Evolutionary conservation across 305 asterid genomes (phyloP).

Genomic region (Solanum hybrid): DNA sequence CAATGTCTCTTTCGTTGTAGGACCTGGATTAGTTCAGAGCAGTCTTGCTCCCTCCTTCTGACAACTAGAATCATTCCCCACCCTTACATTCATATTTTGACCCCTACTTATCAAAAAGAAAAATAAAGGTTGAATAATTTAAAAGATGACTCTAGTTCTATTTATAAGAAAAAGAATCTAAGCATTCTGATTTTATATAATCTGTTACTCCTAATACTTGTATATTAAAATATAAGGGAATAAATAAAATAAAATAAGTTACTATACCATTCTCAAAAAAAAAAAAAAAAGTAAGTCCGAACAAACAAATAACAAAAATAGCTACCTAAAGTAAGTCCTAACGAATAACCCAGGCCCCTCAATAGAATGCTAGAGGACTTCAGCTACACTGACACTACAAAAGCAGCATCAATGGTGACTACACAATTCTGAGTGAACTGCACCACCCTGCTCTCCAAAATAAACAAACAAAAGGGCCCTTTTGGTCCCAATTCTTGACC

Average conservation of each 20-base stretch:
- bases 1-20: background rate
- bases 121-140: background rate
- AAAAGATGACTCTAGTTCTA: background rate
- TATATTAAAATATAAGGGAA: background rate
- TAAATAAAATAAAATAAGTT: background rate
- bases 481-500: background rate
- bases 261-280: too few species aligned
- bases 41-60: background rate
- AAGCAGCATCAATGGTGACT: background rate
- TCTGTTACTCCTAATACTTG: background rate
- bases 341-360: background rate
- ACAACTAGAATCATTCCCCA: background rate
- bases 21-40: background rate
- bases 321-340: background rate
- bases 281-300: background rate
- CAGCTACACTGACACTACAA: background rate
- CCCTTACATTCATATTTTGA: background rate
- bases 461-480: background rate
- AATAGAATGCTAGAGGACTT: background rate
- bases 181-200: background rate
- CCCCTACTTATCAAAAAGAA: background rate
- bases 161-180: background rate
- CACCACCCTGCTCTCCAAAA: background rate
- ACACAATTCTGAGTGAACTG: background rate
- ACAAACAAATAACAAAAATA: background rate